phyloP scores from a whole-genome alignment of 2,329 filamentous ascomycete species.

The Sphaceloma murrayae region DNA sequence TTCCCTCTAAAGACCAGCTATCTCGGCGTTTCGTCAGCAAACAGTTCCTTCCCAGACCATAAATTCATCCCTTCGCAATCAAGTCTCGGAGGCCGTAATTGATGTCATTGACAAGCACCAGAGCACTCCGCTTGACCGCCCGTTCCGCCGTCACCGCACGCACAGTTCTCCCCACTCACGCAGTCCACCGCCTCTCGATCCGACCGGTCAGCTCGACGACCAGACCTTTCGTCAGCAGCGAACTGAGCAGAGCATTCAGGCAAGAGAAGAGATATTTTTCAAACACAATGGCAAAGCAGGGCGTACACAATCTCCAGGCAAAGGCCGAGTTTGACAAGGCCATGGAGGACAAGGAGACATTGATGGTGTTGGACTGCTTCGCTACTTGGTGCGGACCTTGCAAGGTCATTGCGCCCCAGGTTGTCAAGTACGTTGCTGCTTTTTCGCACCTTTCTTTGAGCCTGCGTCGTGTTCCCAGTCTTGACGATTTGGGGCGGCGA shows the following conservation, averaged over 20 bases:
- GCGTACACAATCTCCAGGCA: conserved; percentile 41
- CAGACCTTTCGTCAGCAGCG: conserved; percentile 16
- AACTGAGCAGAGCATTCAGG: conserved; percentile 19
- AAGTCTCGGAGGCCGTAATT: conserved; percentile 10
- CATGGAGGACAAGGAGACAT: conserved; percentile 43
- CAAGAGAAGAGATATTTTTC: conserved; percentile 36
- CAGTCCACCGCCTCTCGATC: no score
- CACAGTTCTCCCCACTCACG: not conserved
- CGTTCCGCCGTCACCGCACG: conserved; percentile 16
- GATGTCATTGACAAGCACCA: conserved; percentile 13
- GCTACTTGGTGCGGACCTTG: conserved; percentile 92
- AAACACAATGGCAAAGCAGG: conserved; percentile 37
- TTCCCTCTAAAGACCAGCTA: no score
- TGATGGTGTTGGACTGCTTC: conserved; percentile 77
- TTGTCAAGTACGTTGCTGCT: conserved; percentile 49
- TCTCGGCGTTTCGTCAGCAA: no score
- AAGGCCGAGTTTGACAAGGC: conserved; percentile 50
- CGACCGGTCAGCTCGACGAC: no score
- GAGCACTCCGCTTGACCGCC: conserved; percentile 17
- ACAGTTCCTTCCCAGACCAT: no score
- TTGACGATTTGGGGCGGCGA: no score
- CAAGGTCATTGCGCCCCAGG: conserved; percentile 74
- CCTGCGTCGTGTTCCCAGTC: no score
- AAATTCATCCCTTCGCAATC: no score
- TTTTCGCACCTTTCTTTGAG: conserved; percentile 8